phyloP scores from a whole-genome alignment of 1,284 basidiomycete genomes.

The Polyporus tsugae region DNA sequence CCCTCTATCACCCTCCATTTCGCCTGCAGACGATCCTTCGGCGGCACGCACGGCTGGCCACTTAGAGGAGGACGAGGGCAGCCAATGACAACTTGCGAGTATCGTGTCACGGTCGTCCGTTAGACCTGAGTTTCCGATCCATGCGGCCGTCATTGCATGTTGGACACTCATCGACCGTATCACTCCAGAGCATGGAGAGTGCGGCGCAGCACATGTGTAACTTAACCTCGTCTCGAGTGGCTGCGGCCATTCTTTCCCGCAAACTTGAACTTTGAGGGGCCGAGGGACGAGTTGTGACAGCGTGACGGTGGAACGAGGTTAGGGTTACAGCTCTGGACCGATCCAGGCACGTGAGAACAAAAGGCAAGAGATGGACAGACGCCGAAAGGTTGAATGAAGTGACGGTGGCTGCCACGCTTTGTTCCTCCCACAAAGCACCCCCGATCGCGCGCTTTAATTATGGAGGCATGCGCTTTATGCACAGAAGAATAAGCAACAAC shows the following conservation, averaged over 20 bases:
- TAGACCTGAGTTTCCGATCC: constrained; percentile 5
- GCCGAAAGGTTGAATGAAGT: background rate
- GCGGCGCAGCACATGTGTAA: background rate
- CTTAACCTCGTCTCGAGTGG: constrained; percentile 8
- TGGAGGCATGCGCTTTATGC: constrained; percentile 8
- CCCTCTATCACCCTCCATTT: background rate
- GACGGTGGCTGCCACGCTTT: constrained; percentile 11
- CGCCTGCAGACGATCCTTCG: background rate
- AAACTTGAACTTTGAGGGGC: constrained; percentile 22
- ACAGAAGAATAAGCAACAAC: constrained; percentile 15
- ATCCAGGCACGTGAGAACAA: constrained; percentile 30
- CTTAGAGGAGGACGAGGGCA: constrained; percentile 2
- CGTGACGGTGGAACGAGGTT: constrained; percentile 23
- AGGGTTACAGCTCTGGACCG: constrained; percentile 12
- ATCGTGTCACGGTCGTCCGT: constrained; percentile 20
- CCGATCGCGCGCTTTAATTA: constrained; percentile 5
- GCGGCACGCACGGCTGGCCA: background rate
- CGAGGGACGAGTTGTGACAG: constrained; percentile 20
- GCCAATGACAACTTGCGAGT: constrained; percentile 26
- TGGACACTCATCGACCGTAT: background rate
- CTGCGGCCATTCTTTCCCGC: constrained; percentile 17
- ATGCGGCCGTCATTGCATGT: background rate
- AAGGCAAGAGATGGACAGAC: background rate
- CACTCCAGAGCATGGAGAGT: constrained; percentile 4
- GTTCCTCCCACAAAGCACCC: constrained; percentile 13